Base-by-base conservation (phyloP, 2,329 filamentous ascomycete genomes). In the Colletotrichum sp. region DNA sequence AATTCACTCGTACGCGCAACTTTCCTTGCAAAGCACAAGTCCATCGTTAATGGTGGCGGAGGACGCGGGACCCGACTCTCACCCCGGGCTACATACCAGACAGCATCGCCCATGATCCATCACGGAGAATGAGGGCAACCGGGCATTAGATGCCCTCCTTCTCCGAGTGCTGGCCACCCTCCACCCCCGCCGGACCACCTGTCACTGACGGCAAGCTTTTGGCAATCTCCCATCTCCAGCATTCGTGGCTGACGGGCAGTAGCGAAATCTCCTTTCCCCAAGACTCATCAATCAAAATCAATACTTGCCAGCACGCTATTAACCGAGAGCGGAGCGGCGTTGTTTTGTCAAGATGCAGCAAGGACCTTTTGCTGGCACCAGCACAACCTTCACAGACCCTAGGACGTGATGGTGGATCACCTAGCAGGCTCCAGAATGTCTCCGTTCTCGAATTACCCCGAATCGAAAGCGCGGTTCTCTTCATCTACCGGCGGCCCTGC, bases 291-390 rank as follows among this genome's bases (percentile, higher is more conserved):
- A 69, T 39, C n/a, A 65, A 65, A 32, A 65, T 18, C 32, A 36
- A 44, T 34, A 65, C 32, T 39, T 32, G 10, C 59, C 18, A 36
- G 59, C 59, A 63, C 67, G 67, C 67, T 69, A 69, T 39, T 69
- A 34, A 36, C 36, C 69, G 59, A 64, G 44, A 36, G 59, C 69
- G 39, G 69, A 64, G 59, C 39, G 16, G 21, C 39, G 59, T 44
- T 52, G 39, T 71, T 52, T 55, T 70, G 68, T 70, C 67, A 44
- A 49, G 13, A 34, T 18, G 44, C 49, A 39, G 49, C 62, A 71
- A 24, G 69, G 32, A 52, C 69, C 70, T 62, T 49, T 68, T 68
- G 70, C 52, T 72, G 70, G 60, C 60, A 49, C 70, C 21, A 55
- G 39, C 59, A 71, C 63, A 66, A 8, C 16, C 63, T 28, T 36